These are phyloP conservation scores for Neopestalotiopsis rosae DNA, from an alignment of 2,329 filamentous ascomycete genomes.

Conservation along the genomic window DNA sequence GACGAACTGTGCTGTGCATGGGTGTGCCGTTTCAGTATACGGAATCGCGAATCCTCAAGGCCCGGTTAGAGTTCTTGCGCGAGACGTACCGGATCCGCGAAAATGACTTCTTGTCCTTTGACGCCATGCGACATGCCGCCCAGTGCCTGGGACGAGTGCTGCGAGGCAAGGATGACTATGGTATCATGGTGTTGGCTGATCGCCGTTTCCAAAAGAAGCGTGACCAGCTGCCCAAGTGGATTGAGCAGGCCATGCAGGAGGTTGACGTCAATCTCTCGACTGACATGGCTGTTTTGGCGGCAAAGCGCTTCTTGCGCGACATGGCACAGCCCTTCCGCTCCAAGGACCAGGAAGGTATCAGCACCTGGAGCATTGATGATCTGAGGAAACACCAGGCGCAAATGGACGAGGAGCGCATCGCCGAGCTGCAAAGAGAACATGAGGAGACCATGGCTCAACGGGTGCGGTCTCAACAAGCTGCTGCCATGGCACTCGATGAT, in stretches of 20 bases:
- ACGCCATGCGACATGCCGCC: constrained; percentile 98
- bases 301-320: constrained; percentile 84
- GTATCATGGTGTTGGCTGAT: constrained; percentile 98
- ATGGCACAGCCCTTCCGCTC: constrained; percentile 92
- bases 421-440: constrained; percentile 64
- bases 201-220: constrained; percentile 92
- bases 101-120: constrained; percentile 97
- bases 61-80: constrained; percentile 90
- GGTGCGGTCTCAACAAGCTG: constrained; percentile 31
- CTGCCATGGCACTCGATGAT: constrained; percentile 35
- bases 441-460: constrained; percentile 40
- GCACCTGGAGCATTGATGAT: constrained; percentile 86
- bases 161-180: constrained; percentile 96
- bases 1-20: constrained; percentile 92
- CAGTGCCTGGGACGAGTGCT: constrained; percentile 95
- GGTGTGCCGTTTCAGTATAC: constrained; percentile 99
- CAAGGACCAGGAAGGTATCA: constrained; percentile 88
- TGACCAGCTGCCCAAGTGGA: constrained; percentile 93
- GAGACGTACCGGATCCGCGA: constrained; percentile 97
- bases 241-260: constrained; percentile 84
- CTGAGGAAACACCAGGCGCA: constrained; percentile 80
- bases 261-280: constrained; percentile 90
- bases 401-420: constrained; percentile 70
- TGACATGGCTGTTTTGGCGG: constrained; percentile 89
- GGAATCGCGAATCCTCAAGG: constrained; percentile 95